These are phyloP conservation scores for Solidago caesia DNA, from an alignment of 129 eudicot species.

Conservation along the genomic window DNA sequence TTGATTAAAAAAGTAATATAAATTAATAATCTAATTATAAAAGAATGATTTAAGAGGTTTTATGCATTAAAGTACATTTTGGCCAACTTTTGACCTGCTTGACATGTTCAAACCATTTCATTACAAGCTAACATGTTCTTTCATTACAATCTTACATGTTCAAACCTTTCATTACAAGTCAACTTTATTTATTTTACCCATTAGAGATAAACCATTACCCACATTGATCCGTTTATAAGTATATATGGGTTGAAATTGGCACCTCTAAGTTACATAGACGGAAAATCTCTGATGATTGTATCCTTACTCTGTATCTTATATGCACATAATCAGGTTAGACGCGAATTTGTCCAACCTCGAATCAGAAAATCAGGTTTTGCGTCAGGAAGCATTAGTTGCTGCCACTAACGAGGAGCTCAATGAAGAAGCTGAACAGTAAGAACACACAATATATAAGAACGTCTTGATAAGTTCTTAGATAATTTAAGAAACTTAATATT, in stretches of 20 bases:
- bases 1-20: neutral
- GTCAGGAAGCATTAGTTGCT: constrained; percentile 88
- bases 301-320: constrained; percentile 26
- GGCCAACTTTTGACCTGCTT: neutral
- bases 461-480: neutral
- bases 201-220: neutral
- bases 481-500: constrained; percentile 4
- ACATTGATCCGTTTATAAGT: neutral
- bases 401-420: constrained; percentile 65
- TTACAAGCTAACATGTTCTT: neutral
- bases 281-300: neutral
- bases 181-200: neutral
- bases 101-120: neutral
- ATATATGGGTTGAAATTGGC: neutral
- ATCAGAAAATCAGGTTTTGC: constrained; percentile 94
- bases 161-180: neutral
- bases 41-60: neutral
- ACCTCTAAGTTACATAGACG: neutral
- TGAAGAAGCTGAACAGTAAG: constrained; percentile 83
- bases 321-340: constrained; percentile 64
- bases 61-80: neutral
- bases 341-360: constrained; percentile 80
- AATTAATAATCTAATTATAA: neutral
- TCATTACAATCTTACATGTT: neutral
- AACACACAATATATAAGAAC: constrained; percentile 1